Conservation (phyloP, 495 filamentous ascomycete species). For the Daldinia decipiens region DNA sequence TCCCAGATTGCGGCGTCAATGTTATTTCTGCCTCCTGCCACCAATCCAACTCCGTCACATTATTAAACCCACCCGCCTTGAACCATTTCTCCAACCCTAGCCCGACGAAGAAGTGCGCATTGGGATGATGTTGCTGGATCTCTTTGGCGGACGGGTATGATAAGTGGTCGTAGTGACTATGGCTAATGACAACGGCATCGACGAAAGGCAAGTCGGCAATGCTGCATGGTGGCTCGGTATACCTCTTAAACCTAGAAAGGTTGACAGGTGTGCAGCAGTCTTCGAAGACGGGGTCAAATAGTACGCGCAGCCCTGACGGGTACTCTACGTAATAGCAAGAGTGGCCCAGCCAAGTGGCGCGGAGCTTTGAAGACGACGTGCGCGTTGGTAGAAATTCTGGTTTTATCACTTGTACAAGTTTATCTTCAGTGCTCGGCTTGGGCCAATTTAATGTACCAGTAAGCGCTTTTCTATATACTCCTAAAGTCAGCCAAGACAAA, state of each 20-base stretch:
- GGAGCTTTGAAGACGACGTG: slow-evolving; percentile 66
- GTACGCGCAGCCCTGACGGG: slow-evolving; percentile 83
- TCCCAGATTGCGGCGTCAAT: slow-evolving; percentile 58
- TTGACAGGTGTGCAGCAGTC: slow-evolving; percentile 82
- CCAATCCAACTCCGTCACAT: slow-evolving; percentile 93
- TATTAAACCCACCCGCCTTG: slow-evolving; percentile 67
- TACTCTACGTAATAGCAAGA: slow-evolving; percentile 96
- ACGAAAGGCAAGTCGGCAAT: slow-evolving; percentile 83
- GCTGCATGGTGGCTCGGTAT: slow-evolving; percentile 79
- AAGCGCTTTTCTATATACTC: slow-evolving; percentile 3
- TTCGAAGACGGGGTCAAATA: slow-evolving; percentile 97
- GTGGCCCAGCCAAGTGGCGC: slow-evolving; percentile 97
- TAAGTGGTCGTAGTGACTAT: slow-evolving; percentile 95
- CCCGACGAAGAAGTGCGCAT: slow-evolving; percentile 88
- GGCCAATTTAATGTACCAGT: slow-evolving; percentile 17
- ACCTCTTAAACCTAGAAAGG: slow-evolving; percentile 80
- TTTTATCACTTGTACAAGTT: slow-evolving; percentile 70
- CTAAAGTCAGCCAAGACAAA: slow-evolving; percentile 15
- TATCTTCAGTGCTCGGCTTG: slow-evolving; percentile 70
- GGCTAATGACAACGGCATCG: slow-evolving; percentile 90
- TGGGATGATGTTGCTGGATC: slow-evolving; percentile 76
- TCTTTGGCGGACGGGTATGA: slow-evolving; percentile 77
- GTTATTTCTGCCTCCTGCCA: slow-evolving; percentile 85
- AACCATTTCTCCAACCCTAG: slow-evolving; percentile 94
- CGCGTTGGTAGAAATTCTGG: slow-evolving; percentile 75